Evolutionary conservation across 495 filamentous ascomycete species (phyloP).

Genomic region (Penicillium salamii): DNA sequence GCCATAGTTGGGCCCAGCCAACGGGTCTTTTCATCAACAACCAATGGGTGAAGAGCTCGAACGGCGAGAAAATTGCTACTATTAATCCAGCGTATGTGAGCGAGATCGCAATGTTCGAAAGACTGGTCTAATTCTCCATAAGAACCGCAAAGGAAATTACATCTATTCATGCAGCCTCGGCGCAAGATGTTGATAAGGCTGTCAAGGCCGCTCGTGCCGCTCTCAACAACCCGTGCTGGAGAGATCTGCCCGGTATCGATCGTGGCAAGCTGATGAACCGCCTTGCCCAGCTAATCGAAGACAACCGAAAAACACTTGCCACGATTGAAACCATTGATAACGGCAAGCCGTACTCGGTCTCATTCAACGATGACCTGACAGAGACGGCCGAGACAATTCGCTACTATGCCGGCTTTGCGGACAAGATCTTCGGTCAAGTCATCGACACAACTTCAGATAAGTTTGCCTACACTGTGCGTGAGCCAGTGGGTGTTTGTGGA

Average conservation of each 20-base stretch:
- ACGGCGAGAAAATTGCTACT: slow-evolving; percentile 66
- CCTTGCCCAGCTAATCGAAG: slow-evolving; percentile 67
- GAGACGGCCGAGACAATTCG: slow-evolving; percentile 68
- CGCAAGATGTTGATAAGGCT: slow-evolving; percentile 76
- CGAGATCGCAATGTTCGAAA: slow-evolving; percentile 13
- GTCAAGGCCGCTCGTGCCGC: slow-evolving; percentile 80
- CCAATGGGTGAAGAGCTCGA: slow-evolving; percentile 75
- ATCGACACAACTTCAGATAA: slow-evolving; percentile 79
- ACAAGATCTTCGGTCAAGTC: slow-evolving; percentile 86
- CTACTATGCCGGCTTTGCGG: slow-evolving; percentile 86
- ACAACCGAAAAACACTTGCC: slow-evolving; percentile 69
- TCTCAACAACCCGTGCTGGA: slow-evolving; percentile 75
- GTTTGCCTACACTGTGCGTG: slow-evolving; percentile 81
- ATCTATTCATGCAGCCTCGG: slow-evolving; percentile 76
- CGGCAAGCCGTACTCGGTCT: slow-evolving; percentile 77
- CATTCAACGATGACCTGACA: slow-evolving; percentile 66
- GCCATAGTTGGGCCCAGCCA: slow-evolving; percentile 70
- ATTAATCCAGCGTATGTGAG: slow-evolving; percentile 77
- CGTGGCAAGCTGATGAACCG: slow-evolving; percentile 73
- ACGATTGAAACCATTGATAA: slow-evolving; percentile 95
- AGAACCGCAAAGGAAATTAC: slow-evolving; percentile 75
- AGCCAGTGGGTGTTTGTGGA: slow-evolving; percentile 86
- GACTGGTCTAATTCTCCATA: slow-evolving; percentile 21
- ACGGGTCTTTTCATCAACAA: slow-evolving; percentile 93
- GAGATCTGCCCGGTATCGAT: slow-evolving; percentile 64